phyloP scores from a whole-genome alignment of 2,329 filamentous ascomycete species.

The Juglanconis sp. region DNA sequence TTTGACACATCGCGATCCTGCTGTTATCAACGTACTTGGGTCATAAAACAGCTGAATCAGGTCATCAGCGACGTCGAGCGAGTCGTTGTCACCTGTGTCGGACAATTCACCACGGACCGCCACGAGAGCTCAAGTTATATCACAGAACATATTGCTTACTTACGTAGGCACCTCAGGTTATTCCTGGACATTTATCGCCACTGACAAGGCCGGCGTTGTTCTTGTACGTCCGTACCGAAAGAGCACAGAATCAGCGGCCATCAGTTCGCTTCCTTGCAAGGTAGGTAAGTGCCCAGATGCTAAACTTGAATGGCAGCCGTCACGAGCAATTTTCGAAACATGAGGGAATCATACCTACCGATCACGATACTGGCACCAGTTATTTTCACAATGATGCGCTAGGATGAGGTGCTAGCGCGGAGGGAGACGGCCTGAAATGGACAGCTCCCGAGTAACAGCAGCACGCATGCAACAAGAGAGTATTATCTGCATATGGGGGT shows the following conservation, averaged over 20 bases:
- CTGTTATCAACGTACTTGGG: neutral
- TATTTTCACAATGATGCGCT: neutral
- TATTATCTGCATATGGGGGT: neutral
- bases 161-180: no score
- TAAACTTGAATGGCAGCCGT: no score
- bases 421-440: neutral
- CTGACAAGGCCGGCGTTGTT: no score
- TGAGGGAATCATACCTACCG: neutral
- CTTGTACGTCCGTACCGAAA: no score
- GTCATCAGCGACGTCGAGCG: neutral
- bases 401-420: neutral
- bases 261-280: no score
- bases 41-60: neutral
- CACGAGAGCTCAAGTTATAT: no score
- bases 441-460: neutral
- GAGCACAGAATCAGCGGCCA: no score
- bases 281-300: no score
- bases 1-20: constrained; percentile 9
- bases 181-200: no score
- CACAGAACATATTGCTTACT: no score
- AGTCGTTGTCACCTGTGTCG: neutral
- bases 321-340: neutral
- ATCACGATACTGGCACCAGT: neutral
- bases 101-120: no score
- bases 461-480: neutral